These are phyloP conservation scores for Triangularia setosa DNA, from an alignment of 2,329 filamentous ascomycete genomes.

Conservation along the genomic window DNA sequence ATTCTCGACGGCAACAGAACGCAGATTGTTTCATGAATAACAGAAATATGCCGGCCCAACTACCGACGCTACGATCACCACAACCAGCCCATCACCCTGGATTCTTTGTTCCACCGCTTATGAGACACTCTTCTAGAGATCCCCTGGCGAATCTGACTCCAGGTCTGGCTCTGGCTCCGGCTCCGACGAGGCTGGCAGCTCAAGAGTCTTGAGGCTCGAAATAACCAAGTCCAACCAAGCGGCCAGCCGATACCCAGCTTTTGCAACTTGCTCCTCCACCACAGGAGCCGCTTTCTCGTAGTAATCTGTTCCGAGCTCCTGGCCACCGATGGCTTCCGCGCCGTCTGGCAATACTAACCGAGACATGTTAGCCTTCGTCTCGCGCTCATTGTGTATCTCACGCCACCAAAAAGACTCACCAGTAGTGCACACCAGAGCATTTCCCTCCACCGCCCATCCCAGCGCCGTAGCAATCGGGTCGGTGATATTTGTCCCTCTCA, in stretches of 20 bases:
- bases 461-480: conserved; percentile 55
- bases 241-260: conserved; percentile 65
- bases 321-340: conserved; percentile 50
- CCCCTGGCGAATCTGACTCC: neutral
- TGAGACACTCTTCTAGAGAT: neutral
- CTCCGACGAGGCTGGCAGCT: neutral
- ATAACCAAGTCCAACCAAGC: conserved; percentile 63
- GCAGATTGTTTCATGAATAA: neutral
- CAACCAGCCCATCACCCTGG: neutral
- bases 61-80: neutral
- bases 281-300: conserved; percentile 60
- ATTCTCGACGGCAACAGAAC: neutral
- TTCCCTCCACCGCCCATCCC: conserved; percentile 61
- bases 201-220: conserved; percentile 24
- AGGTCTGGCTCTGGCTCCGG: neutral
- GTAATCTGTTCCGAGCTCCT: conserved; percentile 61
- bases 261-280: conserved; percentile 63
- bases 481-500: conserved; percentile 51
- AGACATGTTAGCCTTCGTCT: neutral
- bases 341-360: conserved; percentile 58
- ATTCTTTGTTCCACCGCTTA: neutral
- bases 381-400: neutral
- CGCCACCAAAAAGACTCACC: conserved; percentile 40
- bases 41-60: neutral
- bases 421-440: conserved; percentile 58